Base-by-base conservation (phyloP, 805 yeast species). In the Candida orba region DNA sequence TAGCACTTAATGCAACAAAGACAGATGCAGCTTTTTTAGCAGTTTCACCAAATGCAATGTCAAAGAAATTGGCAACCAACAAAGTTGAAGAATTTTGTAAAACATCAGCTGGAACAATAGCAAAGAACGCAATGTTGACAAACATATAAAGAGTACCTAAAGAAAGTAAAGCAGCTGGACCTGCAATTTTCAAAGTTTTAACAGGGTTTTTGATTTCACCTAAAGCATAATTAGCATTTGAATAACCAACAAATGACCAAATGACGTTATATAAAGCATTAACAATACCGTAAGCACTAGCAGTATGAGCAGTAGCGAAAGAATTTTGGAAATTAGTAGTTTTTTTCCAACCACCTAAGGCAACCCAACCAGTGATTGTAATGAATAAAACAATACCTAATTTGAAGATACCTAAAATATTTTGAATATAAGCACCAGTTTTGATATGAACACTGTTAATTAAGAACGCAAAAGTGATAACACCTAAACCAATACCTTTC, bases 201-300 rank as follows among this genome's bases (percentile, higher is more conserved):
- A 76, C 75, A 2, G 95, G 93, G 60, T 86, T 74, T 59, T 76
- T 80, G 40, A 79, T 78, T 65, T 85, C 95, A 55, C 89, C 86
- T 39, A 84, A 70, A 6, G 93, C 91, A 55, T 85, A 84, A 64
- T 85, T 84, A 41, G 82, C 90, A 58, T 85, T 85, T 34, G 90
- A 81, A 60, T 84, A 85, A 41, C 95, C 95, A 53, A 84, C 77
- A 54, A 78, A 85, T 2, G 91, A 82, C 91, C 91, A 85, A 57
- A 85, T 84, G 44, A 85, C 86, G 56, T 83, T 84, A 67, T 84
- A 84, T 44, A 85, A 69, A 7, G 93, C 89, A 52, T 79, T 81
- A 45, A 81, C 86, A 41, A 80, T 70, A 50, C 87, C 86, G 53
- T 72, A 79, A n/a, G 80, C 84, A 33, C 78, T 66, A 7, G 83